Conservation (phyloP, 768 basidiomycete genomes). For the Leccinum uliginosum region DNA sequence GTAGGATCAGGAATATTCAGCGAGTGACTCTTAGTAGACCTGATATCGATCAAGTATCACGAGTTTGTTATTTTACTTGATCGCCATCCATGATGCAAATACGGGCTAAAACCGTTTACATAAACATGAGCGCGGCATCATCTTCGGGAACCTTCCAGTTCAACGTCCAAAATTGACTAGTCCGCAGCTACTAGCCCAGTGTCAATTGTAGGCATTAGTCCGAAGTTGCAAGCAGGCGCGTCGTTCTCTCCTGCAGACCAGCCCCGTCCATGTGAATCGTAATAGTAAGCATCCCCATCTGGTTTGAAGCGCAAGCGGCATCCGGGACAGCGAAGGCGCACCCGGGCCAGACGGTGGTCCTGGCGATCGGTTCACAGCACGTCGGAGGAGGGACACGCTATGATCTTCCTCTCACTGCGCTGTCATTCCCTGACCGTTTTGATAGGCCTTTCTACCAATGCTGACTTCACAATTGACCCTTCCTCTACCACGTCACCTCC, state of each 20-base stretch:
- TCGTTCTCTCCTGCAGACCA: constrained; percentile 2
- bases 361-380: too few species aligned
- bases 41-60: too few species aligned
- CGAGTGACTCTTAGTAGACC: too few species aligned
- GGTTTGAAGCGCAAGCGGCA: constrained; percentile 23
- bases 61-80: too few species aligned
- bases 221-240: constrained; percentile 2
- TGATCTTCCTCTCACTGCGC: not conserved
- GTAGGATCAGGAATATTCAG: too few species aligned
- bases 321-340: constrained; percentile 6
- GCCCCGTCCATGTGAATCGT: not conserved
- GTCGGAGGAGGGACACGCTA: constrained; percentile 26
- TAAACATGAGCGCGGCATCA: constrained; percentile 1
- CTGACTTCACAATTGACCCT: constrained; percentile 36
- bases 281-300: constrained; percentile 16
- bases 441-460: constrained; percentile 44
- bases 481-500: too few species aligned
- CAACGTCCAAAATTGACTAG: too few species aligned
- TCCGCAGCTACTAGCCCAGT: too few species aligned
- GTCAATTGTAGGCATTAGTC: too few species aligned
- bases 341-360: too few species aligned
- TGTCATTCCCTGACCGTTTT: not conserved
- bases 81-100: too few species aligned
- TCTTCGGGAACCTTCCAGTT: not conserved
- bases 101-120: constrained; percentile 17